Conservation (phyloP, 148 eudicot genomes). For the Rhododendron ovatum region DNA sequence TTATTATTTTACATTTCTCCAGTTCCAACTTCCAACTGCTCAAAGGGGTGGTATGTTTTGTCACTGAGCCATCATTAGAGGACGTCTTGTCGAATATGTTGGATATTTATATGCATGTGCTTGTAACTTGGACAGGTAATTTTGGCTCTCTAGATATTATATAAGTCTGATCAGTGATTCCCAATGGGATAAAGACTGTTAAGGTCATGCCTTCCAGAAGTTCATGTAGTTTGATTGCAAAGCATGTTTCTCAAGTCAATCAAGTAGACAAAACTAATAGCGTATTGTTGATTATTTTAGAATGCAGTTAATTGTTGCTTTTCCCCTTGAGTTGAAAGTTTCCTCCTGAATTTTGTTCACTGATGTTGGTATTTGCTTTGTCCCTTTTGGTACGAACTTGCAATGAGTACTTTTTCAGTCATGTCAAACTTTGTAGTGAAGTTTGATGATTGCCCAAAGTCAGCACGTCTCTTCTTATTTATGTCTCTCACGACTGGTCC, state of each 20-base stretch:
- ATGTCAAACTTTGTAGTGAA: too few relatives aligned
- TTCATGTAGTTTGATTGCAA: not conserved
- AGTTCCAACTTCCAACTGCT: not conserved
- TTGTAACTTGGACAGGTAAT: not conserved
- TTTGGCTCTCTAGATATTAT: not conserved
- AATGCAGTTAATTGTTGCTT: not conserved
- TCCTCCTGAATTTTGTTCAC: not conserved
- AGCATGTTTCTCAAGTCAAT: too few relatives aligned
- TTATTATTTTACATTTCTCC: too few relatives aligned
- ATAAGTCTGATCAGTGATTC: not conserved
- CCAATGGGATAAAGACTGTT: not conserved
- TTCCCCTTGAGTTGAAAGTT: not conserved
- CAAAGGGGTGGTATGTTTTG: not conserved
- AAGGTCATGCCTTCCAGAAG: not conserved
- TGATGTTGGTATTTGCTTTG: not conserved
- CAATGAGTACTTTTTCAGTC: too few relatives aligned
- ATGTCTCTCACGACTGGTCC: too few relatives aligned
- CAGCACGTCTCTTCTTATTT: too few relatives aligned
- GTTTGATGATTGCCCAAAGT: too few relatives aligned
- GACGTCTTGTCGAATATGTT: too few relatives aligned
- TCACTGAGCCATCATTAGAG: too few relatives aligned
- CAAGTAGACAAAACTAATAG: too few relatives aligned
- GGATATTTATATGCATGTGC: too few relatives aligned
- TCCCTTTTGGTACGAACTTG: not conserved
- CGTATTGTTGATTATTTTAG: too few relatives aligned